Evolutionary conservation across 805 yeast genomes (phyloP).

Genomic region (Brettanomyces bruxellensis): DNA sequence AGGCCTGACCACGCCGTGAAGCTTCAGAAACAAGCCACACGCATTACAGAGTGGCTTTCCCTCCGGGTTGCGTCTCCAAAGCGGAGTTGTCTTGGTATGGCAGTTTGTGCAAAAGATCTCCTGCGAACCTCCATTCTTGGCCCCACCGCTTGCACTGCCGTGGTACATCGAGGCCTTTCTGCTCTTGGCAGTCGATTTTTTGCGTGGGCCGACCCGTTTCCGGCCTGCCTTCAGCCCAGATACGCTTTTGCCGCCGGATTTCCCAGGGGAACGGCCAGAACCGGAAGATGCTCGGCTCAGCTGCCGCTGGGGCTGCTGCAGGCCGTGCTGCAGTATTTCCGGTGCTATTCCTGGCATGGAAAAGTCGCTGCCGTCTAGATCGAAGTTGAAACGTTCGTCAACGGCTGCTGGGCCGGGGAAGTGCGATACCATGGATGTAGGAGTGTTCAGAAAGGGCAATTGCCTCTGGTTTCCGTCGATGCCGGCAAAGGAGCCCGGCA

Average conservation of each 20-base stretch:
- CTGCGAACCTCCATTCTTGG: background rate
- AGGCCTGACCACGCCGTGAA: constrained; percentile 95
- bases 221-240: background rate
- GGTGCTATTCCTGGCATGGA: background rate
- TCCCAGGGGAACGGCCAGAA: too few species aligned
- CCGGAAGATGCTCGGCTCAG: too few species aligned
- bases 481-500: background rate
- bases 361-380: background rate
- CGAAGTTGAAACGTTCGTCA: background rate
- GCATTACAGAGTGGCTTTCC: constrained; percentile 95
- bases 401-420: background rate
- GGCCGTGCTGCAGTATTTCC: background rate
- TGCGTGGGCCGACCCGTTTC: background rate
- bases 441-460: background rate
- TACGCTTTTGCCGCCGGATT: background rate
- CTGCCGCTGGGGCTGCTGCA: too few species aligned
- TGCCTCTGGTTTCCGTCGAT: background rate
- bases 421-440: background rate
- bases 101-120: constrained; percentile 67
- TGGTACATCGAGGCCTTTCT: background rate
- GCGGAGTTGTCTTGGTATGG: constrained; percentile 84
- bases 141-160: background rate
- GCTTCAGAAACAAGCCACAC: constrained; percentile 84
- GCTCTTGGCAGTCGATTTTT: background rate
- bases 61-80: constrained; percentile 90